Evolutionary conservation across 2,329 filamentous ascomycete species (phyloP), one percentile per base, ranked within the genome.

Genomic region (Exophiala alcalophila): DNA sequence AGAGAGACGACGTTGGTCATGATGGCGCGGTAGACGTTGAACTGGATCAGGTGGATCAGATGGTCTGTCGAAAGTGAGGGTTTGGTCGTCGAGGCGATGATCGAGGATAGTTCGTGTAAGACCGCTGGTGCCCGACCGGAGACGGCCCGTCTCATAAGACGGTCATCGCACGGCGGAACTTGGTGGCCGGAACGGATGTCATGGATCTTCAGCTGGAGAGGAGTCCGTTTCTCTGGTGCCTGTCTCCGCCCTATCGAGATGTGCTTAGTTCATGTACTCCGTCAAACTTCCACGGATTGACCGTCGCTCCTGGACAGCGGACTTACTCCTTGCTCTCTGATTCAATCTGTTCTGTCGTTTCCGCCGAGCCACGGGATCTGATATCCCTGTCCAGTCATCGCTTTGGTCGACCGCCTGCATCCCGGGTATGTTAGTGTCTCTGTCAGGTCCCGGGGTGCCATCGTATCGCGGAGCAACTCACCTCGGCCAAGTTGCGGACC

Each of bases 261-360:
- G n/a, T n/a, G n/a, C n/a, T n/a, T n/a, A n/a, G n/a, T n/a, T n/a
- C n/a, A n/a, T n/a, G n/a, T n/a, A n/a, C n/a, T n/a, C n/a, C n/a
- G n/a, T n/a, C n/a, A n/a, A n/a, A n/a, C n/a, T n/a, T n/a, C n/a
- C n/a, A n/a, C n/a, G n/a, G n/a, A n/a, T n/a, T n/a, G n/a, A n/a
- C n/a, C n/a, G n/a, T n/a, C n/a, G n/a, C n/a, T n/a, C n/a, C n/a
- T n/a, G n/a, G n/a, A n/a, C n/a, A n/a, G n/a, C n/a, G 14, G 26
- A 43, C 40, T 27, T 43, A 36, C 40, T 30, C 15, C 32, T 30
- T 15, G 40, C 40, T 20, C 40, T 26, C 19, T 43, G 40, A 23
- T 43, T 43, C 16, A 43, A 23, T 14, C 40, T 27, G 18, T 43
- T 43, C n/a, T 43, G 40, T 11, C 20, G 14, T 26, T 36, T 43